phyloP scores from a whole-genome alignment of 2,329 filamentous ascomycete genomes.

The Fusarium pseudocircinatum region DNA sequence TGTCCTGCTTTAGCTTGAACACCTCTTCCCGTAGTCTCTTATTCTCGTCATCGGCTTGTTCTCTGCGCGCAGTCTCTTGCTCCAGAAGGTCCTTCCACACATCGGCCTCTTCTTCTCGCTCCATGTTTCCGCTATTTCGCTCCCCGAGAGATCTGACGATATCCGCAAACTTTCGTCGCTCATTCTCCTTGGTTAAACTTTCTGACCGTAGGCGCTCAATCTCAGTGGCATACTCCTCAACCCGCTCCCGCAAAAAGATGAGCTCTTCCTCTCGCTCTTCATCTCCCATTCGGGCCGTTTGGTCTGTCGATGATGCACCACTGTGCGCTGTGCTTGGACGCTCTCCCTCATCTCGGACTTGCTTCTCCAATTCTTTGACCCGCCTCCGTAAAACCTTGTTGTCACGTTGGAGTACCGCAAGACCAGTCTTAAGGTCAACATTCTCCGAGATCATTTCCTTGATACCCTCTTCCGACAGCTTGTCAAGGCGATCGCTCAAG shows the following conservation, averaged over 20 bases:
- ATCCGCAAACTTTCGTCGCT: conserved; percentile 87
- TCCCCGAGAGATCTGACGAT: conserved; percentile 69
- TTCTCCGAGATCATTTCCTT: conserved; percentile 99
- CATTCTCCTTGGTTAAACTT: conserved; percentile 79
- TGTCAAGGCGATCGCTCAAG: conserved; percentile 90
- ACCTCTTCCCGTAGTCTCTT: conserved; percentile 85
- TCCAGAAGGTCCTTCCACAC: conserved; percentile 97
- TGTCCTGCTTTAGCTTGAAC: conserved; percentile 73
- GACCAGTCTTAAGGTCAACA: conserved; percentile 90
- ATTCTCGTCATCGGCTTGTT: conserved; percentile 91
- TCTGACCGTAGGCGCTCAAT: conserved; percentile 86
- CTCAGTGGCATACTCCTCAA: conserved; percentile 84
- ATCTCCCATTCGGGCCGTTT: conserved; percentile 64
- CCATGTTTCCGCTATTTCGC: conserved; percentile 60
- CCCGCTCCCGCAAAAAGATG: conserved; percentile 81
- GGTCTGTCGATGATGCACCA: conserved; percentile 65
- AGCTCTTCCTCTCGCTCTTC: conserved; percentile 87
- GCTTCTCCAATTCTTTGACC: conserved; percentile 87
- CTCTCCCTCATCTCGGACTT: conserved; percentile 72
- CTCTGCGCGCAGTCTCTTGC: conserved; percentile 87
- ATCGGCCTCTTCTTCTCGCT: conserved; percentile 73
- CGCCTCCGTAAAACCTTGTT: conserved; percentile 84
- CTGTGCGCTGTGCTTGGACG: conserved; percentile 69
- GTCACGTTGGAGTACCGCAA: conserved; percentile 89
- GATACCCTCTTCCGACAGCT: conserved; percentile 93